Evolutionary conservation across 2,329 filamentous ascomycete genomes (phyloP), one percentile per base, ranked within the genome.

Genomic region (Graphilbum fragrans): DNA sequence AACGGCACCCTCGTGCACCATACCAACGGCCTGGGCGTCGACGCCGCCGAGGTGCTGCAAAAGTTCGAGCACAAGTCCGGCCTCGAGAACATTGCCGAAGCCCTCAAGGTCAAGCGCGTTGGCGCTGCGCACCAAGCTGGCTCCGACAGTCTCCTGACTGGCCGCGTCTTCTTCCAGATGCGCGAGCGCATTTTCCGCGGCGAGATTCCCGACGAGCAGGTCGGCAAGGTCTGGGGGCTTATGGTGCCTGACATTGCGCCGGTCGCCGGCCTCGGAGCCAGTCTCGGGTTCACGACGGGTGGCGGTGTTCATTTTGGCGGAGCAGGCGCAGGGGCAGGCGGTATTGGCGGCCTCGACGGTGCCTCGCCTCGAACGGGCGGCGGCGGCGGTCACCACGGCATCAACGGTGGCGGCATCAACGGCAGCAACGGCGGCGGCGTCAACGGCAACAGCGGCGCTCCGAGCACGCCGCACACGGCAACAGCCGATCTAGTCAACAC

Each of bases 131-230:
- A 98, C 59, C 88, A 94, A 57, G 92, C 88, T 32, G 92, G 90
- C 22, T 94, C 86, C 1, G 92, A 98, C 60, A 90, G 87, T 18
- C 75, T 95, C 52, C 74, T 98, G 23, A 98, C 92, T 0, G 92
- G 92, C 38, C 82, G 83, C 52, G 86, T 95, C 23, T 98, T 95
- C 64, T 98, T 94, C 74, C 83, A 87, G 54, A 82, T 96, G 69
- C 78, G 81, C 45, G 82, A 87, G 56, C 80, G 85, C 55, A 85
- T 96, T 49, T 96, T 94, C 63, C 81, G 82, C 52, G 82, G 84
- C 46, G 72, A 78, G 20, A 82, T 95, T 37, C 78, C 85, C 7
- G 77, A 84, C 23, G 83, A 93, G 51, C 86, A 93, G 50, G 67
- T 84, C 6, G 87, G 88, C 45, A 90, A 93, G 61, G 87, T 95